Base-by-base conservation (phyloP, 495 filamentous ascomycete species). In the Hypoxylon subgilvum region DNA sequence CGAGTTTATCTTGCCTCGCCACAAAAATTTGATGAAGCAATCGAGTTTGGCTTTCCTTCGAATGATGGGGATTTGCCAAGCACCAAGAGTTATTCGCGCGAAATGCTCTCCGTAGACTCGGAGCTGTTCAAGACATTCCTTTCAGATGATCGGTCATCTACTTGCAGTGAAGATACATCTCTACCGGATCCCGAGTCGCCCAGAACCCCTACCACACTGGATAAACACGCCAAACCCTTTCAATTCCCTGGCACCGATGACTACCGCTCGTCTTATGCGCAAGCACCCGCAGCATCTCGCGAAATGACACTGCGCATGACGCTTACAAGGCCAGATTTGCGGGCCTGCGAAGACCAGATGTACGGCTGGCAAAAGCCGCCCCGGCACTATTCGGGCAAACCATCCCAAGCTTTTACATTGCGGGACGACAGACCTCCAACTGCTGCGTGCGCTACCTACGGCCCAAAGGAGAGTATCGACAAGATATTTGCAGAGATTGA, bases 271-370 rank as follows among this genome's bases (percentile, higher is more conserved):
- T 57, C 57, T 36, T 85, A 82, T 64, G 73, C 78, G n/a, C 84
- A 85, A 51, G 75, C 75, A 7, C 72, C 79, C 27, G 76, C 79
- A 19, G 81, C 80, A 38, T 86, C 81, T 31, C 85, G 92, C 13
- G 92, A 96, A 71, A 96, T 96, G 93, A 96, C 92, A 10, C 73
- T 97, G 35, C 88, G 90, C 27, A 95, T 97, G 90, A 96, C 93
- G 4, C 81, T 96, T 43, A 97, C 93, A 16, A 81, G 91, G 41
- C 91, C 92, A 0, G 93, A 96, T 66, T 80, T 96, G 45, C 84
- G 90, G 34, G 84, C 83, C 1, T 76, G 84, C 51, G 89, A 87
- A 67, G 82, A 81, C 19, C 78, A 81, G 62, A 74, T 83, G 27
- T 88, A 82, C 57, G 77, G 85, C 10, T 86, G 80, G 76, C 79